Evolutionary conservation across 2,329 filamentous ascomycete species (phyloP).

Genomic region (Drechslerella dactyloides): DNA sequence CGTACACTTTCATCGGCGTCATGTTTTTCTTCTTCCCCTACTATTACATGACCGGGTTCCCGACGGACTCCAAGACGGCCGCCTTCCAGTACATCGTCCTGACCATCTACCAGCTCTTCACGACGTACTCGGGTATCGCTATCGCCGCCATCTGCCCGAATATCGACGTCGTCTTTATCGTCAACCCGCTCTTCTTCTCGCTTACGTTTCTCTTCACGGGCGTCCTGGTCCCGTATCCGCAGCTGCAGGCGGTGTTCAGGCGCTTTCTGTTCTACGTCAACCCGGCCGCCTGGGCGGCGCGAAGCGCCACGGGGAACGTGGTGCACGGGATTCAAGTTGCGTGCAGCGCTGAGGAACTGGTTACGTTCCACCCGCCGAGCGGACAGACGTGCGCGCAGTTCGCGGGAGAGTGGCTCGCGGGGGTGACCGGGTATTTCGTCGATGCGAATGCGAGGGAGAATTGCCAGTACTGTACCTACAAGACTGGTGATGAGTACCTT

Average conservation of each 20-base stretch:
- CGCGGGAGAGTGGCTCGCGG: constrained; percentile 66
- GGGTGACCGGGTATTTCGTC: constrained; percentile 68
- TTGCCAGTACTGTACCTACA: constrained; percentile 75
- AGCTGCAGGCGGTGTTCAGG: constrained; percentile 72
- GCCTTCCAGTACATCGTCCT: constrained; percentile 82
- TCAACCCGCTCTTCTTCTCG: constrained; percentile 79
- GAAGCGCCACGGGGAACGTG: constrained; percentile 71
- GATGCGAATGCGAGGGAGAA: constrained; percentile 66
- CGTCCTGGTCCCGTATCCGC: constrained; percentile 71
- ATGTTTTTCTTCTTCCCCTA: constrained; percentile 75
- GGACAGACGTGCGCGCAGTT: constrained; percentile 71
- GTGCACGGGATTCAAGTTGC: constrained; percentile 63
- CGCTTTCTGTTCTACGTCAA: constrained; percentile 70
- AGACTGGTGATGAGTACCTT: constrained; percentile 71
- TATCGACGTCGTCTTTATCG: constrained; percentile 56
- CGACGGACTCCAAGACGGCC: constrained; percentile 68
- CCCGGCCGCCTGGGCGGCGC: constrained; percentile 74
- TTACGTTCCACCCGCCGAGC: constrained; percentile 70
- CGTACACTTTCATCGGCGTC: constrained; percentile 69
- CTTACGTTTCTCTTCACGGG: constrained; percentile 79
- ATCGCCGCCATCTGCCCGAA: constrained; percentile 80
- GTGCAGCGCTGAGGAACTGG: constrained; percentile 66
- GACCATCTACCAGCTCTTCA: constrained; percentile 66
- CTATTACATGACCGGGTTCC: constrained; percentile 78
- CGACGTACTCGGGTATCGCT: constrained; percentile 74